A percentile compares a stretch with the other conserved stretches of the same genome.
Conservation (phyloP, 805 yeast genomes). For the Nakazawaea laoshanensis region DNA sequence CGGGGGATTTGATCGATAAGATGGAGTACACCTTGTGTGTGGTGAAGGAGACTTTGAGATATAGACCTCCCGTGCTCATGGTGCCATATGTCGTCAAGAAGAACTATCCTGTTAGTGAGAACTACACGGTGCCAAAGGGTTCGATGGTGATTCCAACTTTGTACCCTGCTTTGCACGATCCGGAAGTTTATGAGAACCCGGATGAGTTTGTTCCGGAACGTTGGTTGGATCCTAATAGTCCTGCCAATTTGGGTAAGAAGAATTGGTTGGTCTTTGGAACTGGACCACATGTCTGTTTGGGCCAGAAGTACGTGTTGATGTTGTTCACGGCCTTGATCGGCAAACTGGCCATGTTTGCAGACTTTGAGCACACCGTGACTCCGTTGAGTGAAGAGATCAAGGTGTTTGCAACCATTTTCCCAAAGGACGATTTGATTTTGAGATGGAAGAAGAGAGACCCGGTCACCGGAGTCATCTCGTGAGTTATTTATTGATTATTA, state of each 20-base stretch:
- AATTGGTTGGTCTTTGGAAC: conserved; percentile 97
- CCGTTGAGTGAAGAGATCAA: conserved; percentile 83
- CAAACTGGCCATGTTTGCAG: conserved; percentile 74
- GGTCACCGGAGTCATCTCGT: conserved; percentile 12
- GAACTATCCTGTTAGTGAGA: conserved; percentile 72
- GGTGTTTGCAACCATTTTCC: conserved; percentile 97
- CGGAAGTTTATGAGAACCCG: conserved; percentile 92
- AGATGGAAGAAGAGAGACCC: conserved; percentile 66
- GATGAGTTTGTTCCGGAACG: conserved; percentile 94
- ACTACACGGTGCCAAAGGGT: conserved; percentile 92
- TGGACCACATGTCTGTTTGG: conserved; percentile 94
- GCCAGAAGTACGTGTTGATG: conserved; percentile 89
- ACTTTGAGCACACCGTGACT: conserved; percentile 78
- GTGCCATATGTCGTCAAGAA: conserved; percentile 93
- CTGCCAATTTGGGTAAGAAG: conserved; percentile 67
- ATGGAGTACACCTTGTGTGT: conserved; percentile 89
- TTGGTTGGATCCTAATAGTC: conserved; percentile 71
- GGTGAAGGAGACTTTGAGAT: conserved; percentile 86
- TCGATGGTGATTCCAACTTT: conserved; percentile 94
- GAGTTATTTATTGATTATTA: too few species aligned
- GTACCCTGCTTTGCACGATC: conserved; percentile 95
- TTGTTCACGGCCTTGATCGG: conserved; percentile 87
- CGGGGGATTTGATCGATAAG: conserved; percentile 67
- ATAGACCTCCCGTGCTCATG: conserved; percentile 97
- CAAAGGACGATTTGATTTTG: conserved; percentile 86